Evolutionary conservation across 345 rosid genomes (phyloP), one percentile per base, ranked within the genome.

Genomic region (Acer saccharum): DNA sequence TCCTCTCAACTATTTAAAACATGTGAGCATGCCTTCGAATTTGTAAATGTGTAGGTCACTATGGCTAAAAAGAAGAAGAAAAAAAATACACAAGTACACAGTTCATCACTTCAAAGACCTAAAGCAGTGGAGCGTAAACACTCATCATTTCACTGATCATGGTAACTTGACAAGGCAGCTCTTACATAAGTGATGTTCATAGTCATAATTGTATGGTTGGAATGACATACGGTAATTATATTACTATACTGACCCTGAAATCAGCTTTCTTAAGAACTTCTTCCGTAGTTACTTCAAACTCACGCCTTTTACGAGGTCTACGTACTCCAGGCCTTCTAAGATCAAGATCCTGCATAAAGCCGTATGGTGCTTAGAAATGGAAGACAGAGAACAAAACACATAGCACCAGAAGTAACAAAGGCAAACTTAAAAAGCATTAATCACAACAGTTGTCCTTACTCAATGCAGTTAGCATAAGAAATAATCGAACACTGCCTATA

Each of bases 191-290:
- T 14, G 12, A 62, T 62, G 27, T 62, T 62, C 14, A 62, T 10
- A 62, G 32, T 20, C 66, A 62, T 54, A 16, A 12, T 25, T 13
- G 14, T 4, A 62, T 25, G 66, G 32, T 60, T 32, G 66, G 14
- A 62, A 27, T 62, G 66, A 11, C 35, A 62, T 21, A 44, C 55
- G 39, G 18, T 50, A 61, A 50, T 32, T 14, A 63, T 78, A 67
- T 58, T 65, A 57, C 44, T 41, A 73, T 29, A 78, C 93, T 88
- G 80, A 91, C 98, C 94, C 97, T 85, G 81, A 94, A 94, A 85
- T 92, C 96, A 75, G 94, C 98, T 71, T 85, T 86, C 78, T 50
- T 58, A 57, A 91, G 81, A 80, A 83, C 97, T 85, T 91, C 94
- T 54, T 78, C 81, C 0, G 97, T 94, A 41, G 95, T 88, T 75